Conservation (phyloP, 2,329 filamentous ascomycete species). For the Aureobasidium sp. region DNA sequence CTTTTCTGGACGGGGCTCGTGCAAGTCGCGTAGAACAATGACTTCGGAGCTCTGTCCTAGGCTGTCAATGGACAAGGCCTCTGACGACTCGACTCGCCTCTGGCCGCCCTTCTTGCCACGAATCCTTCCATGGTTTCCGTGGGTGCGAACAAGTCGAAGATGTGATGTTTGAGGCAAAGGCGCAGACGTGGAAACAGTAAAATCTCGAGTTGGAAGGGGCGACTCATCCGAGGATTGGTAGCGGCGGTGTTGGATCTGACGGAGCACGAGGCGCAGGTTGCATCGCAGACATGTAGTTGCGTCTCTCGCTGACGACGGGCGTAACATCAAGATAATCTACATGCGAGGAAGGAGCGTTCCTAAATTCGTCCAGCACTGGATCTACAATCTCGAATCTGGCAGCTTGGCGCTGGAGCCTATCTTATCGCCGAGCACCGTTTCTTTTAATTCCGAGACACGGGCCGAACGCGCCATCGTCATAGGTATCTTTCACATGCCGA, state of each 20-base stretch:
- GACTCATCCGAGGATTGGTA: background rate
- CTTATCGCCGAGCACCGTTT: background rate
- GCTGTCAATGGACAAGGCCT: constrained; percentile 13
- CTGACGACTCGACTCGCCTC: constrained; percentile 9
- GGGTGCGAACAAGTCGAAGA: background rate
- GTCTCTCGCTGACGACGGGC: constrained; percentile 4
- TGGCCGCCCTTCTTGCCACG: constrained; percentile 11
- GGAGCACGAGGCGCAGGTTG: constrained; percentile 12
- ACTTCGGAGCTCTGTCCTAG: constrained; percentile 15
- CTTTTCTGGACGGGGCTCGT: background rate
- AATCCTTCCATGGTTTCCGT: background rate
- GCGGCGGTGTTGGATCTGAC: constrained; percentile 2
- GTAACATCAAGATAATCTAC: constrained; percentile 13
- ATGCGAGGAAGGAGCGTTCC: background rate
- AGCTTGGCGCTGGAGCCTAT: background rate
- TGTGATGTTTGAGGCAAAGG: background rate
- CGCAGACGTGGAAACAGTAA: background rate
- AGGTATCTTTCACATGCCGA: background rate
- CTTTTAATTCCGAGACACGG: background rate
- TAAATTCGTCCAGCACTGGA: background rate
- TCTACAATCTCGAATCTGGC: background rate
- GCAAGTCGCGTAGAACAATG: constrained; percentile 16
- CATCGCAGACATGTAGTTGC: constrained; percentile 17
- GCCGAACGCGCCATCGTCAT: background rate
- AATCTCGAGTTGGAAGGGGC: background rate